These are phyloP conservation scores for Triticum dicoccoides DNA, from an alignment of 176 grass and related monocot genomes.

Conservation along the genomic window DNA sequence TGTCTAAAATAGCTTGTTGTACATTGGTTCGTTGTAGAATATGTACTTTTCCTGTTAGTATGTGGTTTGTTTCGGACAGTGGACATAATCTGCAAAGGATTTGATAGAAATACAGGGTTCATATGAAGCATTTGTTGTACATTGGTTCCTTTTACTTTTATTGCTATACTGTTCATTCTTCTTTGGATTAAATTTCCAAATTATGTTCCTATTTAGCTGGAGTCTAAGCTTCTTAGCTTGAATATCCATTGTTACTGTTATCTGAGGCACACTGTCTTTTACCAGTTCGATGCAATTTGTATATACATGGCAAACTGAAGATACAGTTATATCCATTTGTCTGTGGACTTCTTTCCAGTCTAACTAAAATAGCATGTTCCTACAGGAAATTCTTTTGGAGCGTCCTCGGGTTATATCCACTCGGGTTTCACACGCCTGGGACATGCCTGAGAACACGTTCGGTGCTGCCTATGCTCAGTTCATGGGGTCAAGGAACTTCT, in stretches of 20 bases:
- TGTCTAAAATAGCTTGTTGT: slow-evolving; percentile 19
- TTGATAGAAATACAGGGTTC: no score
- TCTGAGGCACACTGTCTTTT: background rate
- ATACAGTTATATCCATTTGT: background rate
- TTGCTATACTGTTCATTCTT: background rate
- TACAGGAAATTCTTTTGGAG: slow-evolving; percentile 81
- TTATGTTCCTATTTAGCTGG: background rate
- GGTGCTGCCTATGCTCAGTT: slow-evolving; percentile 85
- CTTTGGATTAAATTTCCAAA: no score
- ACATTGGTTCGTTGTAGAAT: no score
- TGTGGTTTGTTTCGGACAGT: no score
- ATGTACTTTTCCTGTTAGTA: background rate
- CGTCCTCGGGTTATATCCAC: slow-evolving; percentile 75
- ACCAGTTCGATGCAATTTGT: background rate
- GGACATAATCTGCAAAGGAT: no score
- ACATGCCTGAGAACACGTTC: slow-evolving; percentile 83
- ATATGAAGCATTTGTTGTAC: background rate
- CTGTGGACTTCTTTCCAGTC: background rate
- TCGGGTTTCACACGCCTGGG: slow-evolving; percentile 77
- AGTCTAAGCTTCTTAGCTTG: background rate
- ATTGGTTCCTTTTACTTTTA: background rate
- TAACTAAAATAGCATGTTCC: slow-evolving; percentile 16
- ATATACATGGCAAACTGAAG: background rate
- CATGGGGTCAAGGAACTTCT: slow-evolving; percentile 99
- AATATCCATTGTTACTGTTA: background rate